Percentiles rank a stretch among this genome's conserved stretches.
Evolutionary conservation across 2,329 filamentous ascomycete genomes (phyloP).

Genomic region (Sordariomycetes sp.): DNA sequence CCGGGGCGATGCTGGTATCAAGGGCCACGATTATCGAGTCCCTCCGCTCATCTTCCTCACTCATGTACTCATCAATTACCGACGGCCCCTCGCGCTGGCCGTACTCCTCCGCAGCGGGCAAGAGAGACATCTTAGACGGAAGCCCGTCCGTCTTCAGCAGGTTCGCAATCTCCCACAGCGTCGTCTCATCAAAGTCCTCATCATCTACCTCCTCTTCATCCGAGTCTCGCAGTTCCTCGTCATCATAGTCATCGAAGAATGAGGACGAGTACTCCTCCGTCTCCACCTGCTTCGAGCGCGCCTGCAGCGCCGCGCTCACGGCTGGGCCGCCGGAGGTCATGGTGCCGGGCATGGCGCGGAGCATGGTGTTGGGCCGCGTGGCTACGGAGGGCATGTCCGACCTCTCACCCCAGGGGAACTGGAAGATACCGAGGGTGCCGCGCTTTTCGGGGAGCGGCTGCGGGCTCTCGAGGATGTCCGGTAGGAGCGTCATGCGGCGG

Average conservation of each 20-base stretch:
- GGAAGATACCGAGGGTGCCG: slow-evolving; percentile 52
- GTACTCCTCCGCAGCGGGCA: slow-evolving; percentile 22
- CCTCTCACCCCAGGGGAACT: slow-evolving; percentile 55
- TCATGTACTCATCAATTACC: slow-evolving; percentile 5
- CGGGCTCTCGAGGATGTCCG: slow-evolving; percentile 54
- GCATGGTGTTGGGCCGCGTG: slow-evolving; percentile 19
- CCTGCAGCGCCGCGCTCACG: slow-evolving; percentile 18
- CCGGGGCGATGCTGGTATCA: slow-evolving; percentile 11
- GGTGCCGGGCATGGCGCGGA: slow-evolving; percentile 39
- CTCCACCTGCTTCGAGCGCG: slow-evolving; percentile 23
- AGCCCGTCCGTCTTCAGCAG: slow-evolving; percentile 41
- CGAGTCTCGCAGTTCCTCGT: slow-evolving; percentile 30
- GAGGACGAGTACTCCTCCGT: slow-evolving; percentile 33
- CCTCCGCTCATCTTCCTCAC: slow-evolving; percentile 20
- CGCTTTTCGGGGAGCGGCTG: slow-evolving; percentile 46
- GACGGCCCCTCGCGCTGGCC: background rate
- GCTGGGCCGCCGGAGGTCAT: slow-evolving; percentile 30
- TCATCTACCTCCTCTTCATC: slow-evolving; percentile 26
- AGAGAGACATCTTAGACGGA: slow-evolving; percentile 39
- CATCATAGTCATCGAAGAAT: slow-evolving; percentile 52
- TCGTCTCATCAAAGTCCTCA: slow-evolving; percentile 49
- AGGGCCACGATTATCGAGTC: slow-evolving; percentile 18
- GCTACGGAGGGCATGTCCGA: slow-evolving; percentile 43
- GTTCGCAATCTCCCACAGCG: slow-evolving; percentile 53
- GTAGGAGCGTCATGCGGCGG: slow-evolving; percentile 46